Evolutionary conservation across 139 green algal species (phyloP).

Genomic region (Nannochloris sp.): DNA sequence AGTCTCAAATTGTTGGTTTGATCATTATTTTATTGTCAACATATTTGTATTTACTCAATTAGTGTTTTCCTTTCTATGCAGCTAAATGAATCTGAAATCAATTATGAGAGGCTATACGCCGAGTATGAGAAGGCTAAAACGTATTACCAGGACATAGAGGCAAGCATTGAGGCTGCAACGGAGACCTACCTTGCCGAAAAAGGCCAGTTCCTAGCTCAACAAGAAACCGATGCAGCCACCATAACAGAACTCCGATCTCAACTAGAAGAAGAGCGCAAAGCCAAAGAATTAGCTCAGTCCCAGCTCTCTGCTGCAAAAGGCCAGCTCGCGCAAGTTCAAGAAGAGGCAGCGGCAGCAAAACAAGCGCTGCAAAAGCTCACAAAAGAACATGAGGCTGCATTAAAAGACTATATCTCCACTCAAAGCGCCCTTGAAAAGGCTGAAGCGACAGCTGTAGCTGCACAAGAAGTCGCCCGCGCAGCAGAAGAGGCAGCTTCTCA

Average conservation of each 20-base stretch:
- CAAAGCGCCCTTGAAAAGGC: not conserved
- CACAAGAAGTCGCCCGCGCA: not conserved
- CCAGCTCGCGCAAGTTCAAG: not conserved
- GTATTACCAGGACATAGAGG: slow-evolving; percentile 16
- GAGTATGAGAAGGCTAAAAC: slow-evolving; percentile 12
- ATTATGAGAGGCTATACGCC: slow-evolving; percentile 18
- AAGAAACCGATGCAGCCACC: slow-evolving; percentile 4
- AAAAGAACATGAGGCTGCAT: not conserved
- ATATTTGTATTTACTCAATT: not conserved
- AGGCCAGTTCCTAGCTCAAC: not conserved
- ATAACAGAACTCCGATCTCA: slow-evolving; percentile 1
- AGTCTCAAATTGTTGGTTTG: not conserved
- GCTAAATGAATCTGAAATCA: slow-evolving; percentile 15
- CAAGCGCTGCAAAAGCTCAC: not conserved
- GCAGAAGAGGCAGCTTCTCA: slow-evolving; percentile 3
- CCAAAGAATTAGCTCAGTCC: slow-evolving; percentile 1
- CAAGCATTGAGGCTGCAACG: not conserved
- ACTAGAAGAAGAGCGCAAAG: slow-evolving; percentile 6
- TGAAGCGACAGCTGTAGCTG: not conserved
- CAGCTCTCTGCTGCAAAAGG: not conserved
- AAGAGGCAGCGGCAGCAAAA: not conserved
- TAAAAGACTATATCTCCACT: not conserved
- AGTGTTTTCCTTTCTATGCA: not conserved
- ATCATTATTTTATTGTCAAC: not conserved
- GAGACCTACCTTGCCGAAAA: slow-evolving; percentile 1